These are phyloP conservation scores for Nigrospora oryzae DNA, from an alignment of 2,329 filamentous ascomycete genomes.

Conservation along the genomic window DNA sequence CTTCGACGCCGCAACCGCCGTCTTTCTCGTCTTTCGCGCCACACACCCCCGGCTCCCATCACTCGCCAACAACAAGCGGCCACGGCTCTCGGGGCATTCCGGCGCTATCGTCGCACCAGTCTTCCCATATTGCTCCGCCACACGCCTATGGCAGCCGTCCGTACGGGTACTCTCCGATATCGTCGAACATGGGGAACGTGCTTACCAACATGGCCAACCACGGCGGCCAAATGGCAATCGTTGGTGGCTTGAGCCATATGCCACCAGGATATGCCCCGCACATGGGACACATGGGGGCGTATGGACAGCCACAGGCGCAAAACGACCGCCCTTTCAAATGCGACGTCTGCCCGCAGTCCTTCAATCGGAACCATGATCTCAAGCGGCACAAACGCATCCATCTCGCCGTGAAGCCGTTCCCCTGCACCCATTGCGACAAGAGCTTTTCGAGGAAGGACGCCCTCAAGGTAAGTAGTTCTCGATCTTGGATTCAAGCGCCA, in stretches of 20 bases:
- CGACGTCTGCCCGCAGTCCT: slow-evolving; percentile 84
- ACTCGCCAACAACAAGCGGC: slow-evolving; percentile 37
- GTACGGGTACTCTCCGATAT: slow-evolving; percentile 31
- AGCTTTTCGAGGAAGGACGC: slow-evolving; percentile 96
- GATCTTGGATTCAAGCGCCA: neutral
- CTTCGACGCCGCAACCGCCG: slow-evolving; percentile 37
- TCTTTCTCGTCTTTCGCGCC: slow-evolving; percentile 35
- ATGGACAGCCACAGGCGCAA: slow-evolving; percentile 36
- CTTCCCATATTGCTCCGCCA: slow-evolving; percentile 46
- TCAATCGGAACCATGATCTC: slow-evolving; percentile 92
- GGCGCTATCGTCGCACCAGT: slow-evolving; percentile 25
- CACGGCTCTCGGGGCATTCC: slow-evolving; percentile 23
- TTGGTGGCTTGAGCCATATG: slow-evolving; percentile 50
- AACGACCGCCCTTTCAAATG: slow-evolving; percentile 92
- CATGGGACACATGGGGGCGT: slow-evolving; percentile 48
- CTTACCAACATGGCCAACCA: slow-evolving; percentile 75
- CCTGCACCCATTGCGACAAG: slow-evolving; percentile 86
- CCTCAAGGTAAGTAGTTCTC: slow-evolving; percentile 65
- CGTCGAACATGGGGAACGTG: slow-evolving; percentile 58
- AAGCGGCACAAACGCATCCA: slow-evolving; percentile 96
- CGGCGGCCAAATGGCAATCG: slow-evolving; percentile 61
- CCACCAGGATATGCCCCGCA: slow-evolving; percentile 43
- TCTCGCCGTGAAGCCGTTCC: slow-evolving; percentile 89
- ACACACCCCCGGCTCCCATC: slow-evolving; percentile 25
- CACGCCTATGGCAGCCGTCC: slow-evolving; percentile 38